Base-by-base conservation (phyloP, 2,329 filamentous ascomycete species). In the Arthrinium puccinioides region DNA sequence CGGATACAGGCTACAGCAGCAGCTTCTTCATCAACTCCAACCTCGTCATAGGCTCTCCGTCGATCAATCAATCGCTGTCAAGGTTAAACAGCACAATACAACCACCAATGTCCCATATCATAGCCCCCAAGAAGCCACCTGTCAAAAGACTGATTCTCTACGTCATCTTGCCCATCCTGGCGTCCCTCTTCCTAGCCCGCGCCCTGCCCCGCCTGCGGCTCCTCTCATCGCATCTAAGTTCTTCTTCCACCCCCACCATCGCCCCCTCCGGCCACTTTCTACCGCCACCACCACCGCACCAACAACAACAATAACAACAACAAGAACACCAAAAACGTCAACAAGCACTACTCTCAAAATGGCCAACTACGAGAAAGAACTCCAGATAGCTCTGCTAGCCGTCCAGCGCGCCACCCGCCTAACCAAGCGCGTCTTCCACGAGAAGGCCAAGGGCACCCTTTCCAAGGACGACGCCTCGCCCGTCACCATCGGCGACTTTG, bases 401-500 rank as follows among this genome's bases (percentile, higher is more conserved):
- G 84, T 88, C 21, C 83, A 87, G 60, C 73, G 84, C 42, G 84
- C 84, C 19, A 69, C 78, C 16, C 69, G 87, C 46, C 73, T 88
- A 40, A 88, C 84, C 36, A 84, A 86, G 61, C 76, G 76, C 44
- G 84, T 88, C 56, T 86, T 85, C 69, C 72, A 88, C 65, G 84
- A 90, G 52, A 92, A 90, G 64, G 84, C 87, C 52, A 97, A 97
- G 68, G 90, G 90, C 51, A 96, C 92, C 31, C 74, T 95, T 36
- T 84, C 83, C 60, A 98, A 98, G 69, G 83, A 87, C 62, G 92
- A 98, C 72, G 87, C 87, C 59, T 95, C 89, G 9, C 92, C 92
- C 47, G 92, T 98, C 53, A 98, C 92, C 14, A 92, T 97, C 52
- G 92, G 90, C 60, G 92, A 98, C 67, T 97, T 95, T 61, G 92